Base-by-base conservation (phyloP, 257 asterid genomes). In the Nicotiana noctiflora region DNA sequence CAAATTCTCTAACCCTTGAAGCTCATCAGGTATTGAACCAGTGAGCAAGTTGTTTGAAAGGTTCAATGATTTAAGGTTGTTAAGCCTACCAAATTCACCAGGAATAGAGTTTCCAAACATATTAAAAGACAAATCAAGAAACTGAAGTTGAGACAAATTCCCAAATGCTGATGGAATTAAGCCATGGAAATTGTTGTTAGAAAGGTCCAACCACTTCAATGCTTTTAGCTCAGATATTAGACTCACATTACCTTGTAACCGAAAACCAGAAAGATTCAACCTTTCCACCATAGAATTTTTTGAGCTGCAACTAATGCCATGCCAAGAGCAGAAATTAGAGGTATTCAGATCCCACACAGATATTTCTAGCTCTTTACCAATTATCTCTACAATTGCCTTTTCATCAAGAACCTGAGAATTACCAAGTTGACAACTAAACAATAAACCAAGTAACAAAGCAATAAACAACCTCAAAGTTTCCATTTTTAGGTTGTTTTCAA, bases 91-190 rank as follows among this genome's bases (percentile, higher is more conserved):
- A 8, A 95, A 77, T 82, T 90, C 96, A 2, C 77, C 27, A 79
- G 99, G 99, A 55, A 95, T 86, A 9, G 90, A 82, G 77, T 94
- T 92, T 18, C 56, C 90, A 80, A 95, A 92, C 84, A 75, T 87
- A 46, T 95, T 95, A 83, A 90, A 91, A 2, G 99, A 95, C 57
- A 95, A 91, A 91, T 95, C 99, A 84, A 95, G 99, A 89, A 91
- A 90, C 84, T 91, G 91, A 81, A 96, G 98, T 80, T 86, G 85
- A 32, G 91, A 84, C 77, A 96, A 87, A 62, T 90, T 87, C 55
- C 92, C 95, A 76, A 96, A 86, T 37, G 88, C 86, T 68, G 84
- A 86, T 64, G 97, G 97, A 18, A 96, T 94, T 37, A 81, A 37
- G 83, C 97, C 98, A 74, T 83, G 88, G 82, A 96, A 94, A 72